A percentile compares a stretch with the other conserved stretches of the same genome.
phyloP scores from a whole-genome alignment of 371 early-diverging fungal genomes.

The Circinella minor region DNA sequence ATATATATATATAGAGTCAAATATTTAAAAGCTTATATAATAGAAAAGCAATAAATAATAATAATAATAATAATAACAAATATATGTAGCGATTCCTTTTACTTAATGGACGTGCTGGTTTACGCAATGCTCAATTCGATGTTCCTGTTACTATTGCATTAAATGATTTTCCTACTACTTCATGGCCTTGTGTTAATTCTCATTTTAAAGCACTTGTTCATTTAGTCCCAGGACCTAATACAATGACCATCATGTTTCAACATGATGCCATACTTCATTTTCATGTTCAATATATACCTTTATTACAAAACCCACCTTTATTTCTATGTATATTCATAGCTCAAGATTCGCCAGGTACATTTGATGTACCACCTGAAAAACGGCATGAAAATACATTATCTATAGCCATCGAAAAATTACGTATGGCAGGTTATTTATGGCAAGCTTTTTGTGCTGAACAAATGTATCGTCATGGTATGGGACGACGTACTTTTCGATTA shows the following conservation, averaged over 20 bases:
- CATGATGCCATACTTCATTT: constrained; percentile 22
- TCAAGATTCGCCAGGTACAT: constrained; percentile 57
- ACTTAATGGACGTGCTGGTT: constrained; percentile 59
- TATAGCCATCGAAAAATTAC: constrained; percentile 56
- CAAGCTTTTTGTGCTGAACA: constrained; percentile 77
- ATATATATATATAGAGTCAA: no score
- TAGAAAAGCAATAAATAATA: no score
- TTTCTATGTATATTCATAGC: constrained; percentile 63
- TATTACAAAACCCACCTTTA: constrained; percentile 62
- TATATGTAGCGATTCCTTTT: constrained; percentile 55
- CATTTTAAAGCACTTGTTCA: constrained; percentile 69
- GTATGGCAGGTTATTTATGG: constrained; percentile 74
- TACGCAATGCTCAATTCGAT: constrained; percentile 30
- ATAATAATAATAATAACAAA: not conserved
- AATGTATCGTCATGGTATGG: constrained; percentile 60
- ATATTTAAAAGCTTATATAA: not conserved
- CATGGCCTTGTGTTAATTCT: constrained; percentile 61
- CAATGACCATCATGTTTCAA: constrained; percentile 46
- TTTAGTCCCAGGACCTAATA: constrained; percentile 61
- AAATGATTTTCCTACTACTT: constrained; percentile 54
- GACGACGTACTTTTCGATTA: constrained; percentile 69
- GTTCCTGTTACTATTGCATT: constrained; percentile 41
- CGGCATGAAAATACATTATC: constrained; percentile 50
- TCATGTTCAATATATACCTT: constrained; percentile 56
- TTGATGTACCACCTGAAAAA: constrained; percentile 66